Percentiles rank a stretch among this genome's conserved stretches.
These are phyloP conservation scores for Colletotrichum sp. DNA, from an alignment of 2,329 filamentous ascomycete species.

Conservation along the genomic window DNA sequence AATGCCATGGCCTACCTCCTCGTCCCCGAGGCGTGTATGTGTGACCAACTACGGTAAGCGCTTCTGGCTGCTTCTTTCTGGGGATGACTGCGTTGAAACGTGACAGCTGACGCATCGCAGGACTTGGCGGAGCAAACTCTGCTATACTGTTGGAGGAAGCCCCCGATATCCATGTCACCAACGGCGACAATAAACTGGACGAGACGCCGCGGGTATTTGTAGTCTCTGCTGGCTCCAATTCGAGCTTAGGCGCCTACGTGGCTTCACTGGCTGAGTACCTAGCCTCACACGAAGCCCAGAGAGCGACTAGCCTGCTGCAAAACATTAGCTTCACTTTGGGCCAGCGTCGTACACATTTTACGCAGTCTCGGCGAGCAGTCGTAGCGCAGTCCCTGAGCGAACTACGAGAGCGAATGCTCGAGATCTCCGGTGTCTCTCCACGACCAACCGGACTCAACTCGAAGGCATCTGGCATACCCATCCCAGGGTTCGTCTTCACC, in stretches of 20 bases:
- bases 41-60: constrained; percentile 28
- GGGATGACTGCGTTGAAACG: not conserved
- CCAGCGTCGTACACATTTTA: constrained; percentile 28
- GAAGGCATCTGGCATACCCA: not conserved
- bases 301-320: constrained; percentile 1
- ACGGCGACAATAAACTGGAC: not conserved
- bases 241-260: constrained; percentile 23
- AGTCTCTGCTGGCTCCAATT: constrained; percentile 23
- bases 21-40: constrained; percentile 14
- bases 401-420: constrained; percentile 16
- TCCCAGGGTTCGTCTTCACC: constrained; percentile 31
- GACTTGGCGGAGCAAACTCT: constrained; percentile 28
- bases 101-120: not conserved
- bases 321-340: constrained; percentile 31
- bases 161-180: not conserved
- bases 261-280: constrained; percentile 26
- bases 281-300: not conserved
- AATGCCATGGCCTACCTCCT: constrained; percentile 25
- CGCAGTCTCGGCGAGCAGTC: constrained; percentile 21
- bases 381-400: not conserved
- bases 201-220: not conserved
- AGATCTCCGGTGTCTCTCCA: not conserved
- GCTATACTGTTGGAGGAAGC: constrained; percentile 23
- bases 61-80: not conserved
- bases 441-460: not conserved